Evolutionary conservation across 1,284 basidiomycete species (phyloP), one percentile per base, ranked within the genome.

Genomic region (Leccinum ponderosum): DNA sequence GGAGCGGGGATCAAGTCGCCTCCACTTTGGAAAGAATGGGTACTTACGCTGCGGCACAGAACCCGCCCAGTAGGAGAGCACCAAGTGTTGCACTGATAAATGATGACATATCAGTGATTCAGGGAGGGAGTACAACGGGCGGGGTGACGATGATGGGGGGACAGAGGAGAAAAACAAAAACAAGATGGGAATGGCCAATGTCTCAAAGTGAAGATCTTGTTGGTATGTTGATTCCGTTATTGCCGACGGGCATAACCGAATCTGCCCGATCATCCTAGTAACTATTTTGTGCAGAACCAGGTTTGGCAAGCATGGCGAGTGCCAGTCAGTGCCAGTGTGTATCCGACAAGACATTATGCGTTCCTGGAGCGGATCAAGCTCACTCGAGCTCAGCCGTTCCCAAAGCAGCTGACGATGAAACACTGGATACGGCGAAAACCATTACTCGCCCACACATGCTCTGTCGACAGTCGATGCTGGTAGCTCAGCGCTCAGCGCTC

Each of bases 1-100:
- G 50, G 4, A 25, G 20, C 3, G 22, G 35, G 12, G 55, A 54
- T 33, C 1, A n/a, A 8, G 11, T 14, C 52, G 7, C 48, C 31
- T 31, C 4, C 15, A 31, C 5, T 6, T 52, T 31, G 14, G 31
- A 12, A 2, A 29, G 6, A 15, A 31, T 3, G 2, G 25, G 37
- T 4, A 61, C 64, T 57, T 39, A 76, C 80, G 37, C 64, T 72
- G 81, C 73, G 17, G 80, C 80, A 37, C 76, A 62, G 52, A 82
- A 70, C 35, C 75, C 78, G 15, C 81, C 81, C 5, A 80, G 58
- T 6, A 82, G 66, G 8, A 82, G 73, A 17, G 81, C 80, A 14
- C 81, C 81, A 37, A 74, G 74, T 3, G 81, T 82, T 31, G 64
- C 25, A 42, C 48, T 56, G 25, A 70, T 27, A 29, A 11, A 51